Base-by-base conservation (phyloP, 352 stramenopile species). In the Phytophthora syringae region DNA sequence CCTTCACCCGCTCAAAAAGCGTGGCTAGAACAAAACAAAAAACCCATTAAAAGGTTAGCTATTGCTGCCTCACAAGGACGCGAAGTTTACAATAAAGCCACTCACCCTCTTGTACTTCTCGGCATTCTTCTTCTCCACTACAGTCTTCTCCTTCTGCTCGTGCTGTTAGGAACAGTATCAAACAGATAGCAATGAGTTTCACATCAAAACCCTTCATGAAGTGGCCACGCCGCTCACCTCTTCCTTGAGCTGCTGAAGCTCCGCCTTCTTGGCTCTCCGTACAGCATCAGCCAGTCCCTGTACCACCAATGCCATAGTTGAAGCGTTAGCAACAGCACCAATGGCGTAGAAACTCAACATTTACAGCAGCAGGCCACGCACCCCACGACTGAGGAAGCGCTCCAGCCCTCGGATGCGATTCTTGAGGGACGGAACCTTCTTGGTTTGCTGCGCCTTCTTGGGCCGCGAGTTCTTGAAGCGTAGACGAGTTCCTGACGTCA, bases 51-150 rank as follows among this genome's bases (percentile, higher is more conserved):
- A 28, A 28, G 24, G 22, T 53, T 30, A 37, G 27, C 5, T 10
- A 16, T 24, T 22, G 3, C 6, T 43, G 43, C 15, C 66, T 10
- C 39, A 20, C 6, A 28, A 50, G 16, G 13, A 3, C 20, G 10
- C 5, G 16, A 50, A n/a, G n/a, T n/a, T n/a, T n/a, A 32, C 27
- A 10, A 12, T 40, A 1, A 13, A 52, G n/a, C 7, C 11, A 58
- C 72, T 58, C 39, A 92, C 84, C 68, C 84, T 86, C 59, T 94
- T 94, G 80, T 88, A 92, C 52, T 92, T 94, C 44, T 92, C 86
- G 3, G 69, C 79, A 53, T 82, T 90, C 50, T 88, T 80, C 70
- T 93, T 94, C 42, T 92, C 74, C 54, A 78, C 48, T 18, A 77
- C 70, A 15, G 85, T 60, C 49, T 80, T 69, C 3, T 76, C 60